Conservation (phyloP, 192 early-diverging fungal genomes). For the Podila horticola region DNA sequence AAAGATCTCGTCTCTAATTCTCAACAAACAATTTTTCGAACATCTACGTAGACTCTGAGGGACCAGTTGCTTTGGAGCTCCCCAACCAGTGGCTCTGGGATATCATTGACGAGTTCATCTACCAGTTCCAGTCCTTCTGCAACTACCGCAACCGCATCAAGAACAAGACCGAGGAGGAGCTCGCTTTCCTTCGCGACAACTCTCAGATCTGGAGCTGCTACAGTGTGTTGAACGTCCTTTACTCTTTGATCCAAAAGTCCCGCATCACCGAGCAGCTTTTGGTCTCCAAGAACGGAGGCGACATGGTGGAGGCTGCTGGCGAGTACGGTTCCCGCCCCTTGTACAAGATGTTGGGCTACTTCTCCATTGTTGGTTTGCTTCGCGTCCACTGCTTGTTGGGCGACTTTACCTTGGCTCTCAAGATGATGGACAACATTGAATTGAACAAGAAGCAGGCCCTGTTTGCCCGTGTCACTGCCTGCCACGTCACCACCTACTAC, state of each 20-base stretch:
- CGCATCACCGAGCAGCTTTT: slow-evolving; percentile 93
- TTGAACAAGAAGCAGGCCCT: slow-evolving; percentile 91
- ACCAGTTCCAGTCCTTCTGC: slow-evolving; percentile 98
- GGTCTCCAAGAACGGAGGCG: slow-evolving; percentile 89
- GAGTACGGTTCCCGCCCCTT: slow-evolving; percentile 89
- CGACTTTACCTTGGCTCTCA: slow-evolving; percentile 95
- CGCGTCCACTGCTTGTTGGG: slow-evolving; percentile 96
- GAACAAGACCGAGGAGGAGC: slow-evolving; percentile 84
- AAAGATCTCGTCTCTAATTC: no score
- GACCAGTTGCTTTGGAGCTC: slow-evolving; percentile 90
- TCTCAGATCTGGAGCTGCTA: slow-evolving; percentile 95
- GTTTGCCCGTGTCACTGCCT: slow-evolving; percentile 95
- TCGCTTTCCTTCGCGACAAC: slow-evolving; percentile 84
- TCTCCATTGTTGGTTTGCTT: slow-evolving; percentile 90
- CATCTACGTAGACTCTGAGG: slow-evolving; percentile 67
- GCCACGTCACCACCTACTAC: slow-evolving; percentile 97
- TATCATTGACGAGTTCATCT: slow-evolving; percentile 99
- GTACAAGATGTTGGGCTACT: slow-evolving; percentile 98
- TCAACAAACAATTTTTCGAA: not conserved
- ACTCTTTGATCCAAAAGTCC: slow-evolving; percentile 96
- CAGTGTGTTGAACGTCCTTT: slow-evolving; percentile 95
- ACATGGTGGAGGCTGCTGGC: slow-evolving; percentile 88
- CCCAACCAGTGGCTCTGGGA: slow-evolving; percentile 99
- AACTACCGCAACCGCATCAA: slow-evolving; percentile 90
- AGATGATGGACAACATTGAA: slow-evolving; percentile 97